Percentiles rank a stretch among this genome's conserved stretches.
phyloP scores from a whole-genome alignment of 352 stramenopile genomes.

The Phytophthora europaea region DNA sequence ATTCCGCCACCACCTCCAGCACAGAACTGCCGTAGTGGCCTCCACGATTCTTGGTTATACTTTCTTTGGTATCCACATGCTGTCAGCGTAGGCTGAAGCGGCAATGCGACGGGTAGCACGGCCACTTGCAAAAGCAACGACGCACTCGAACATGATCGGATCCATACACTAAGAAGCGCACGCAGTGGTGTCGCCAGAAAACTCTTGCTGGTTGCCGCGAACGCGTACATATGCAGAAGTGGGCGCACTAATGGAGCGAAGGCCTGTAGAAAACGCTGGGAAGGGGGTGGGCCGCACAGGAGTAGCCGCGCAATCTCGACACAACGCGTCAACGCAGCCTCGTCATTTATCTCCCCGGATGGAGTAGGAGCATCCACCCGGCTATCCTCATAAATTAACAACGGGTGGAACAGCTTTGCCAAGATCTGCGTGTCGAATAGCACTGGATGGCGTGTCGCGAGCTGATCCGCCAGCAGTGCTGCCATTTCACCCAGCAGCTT shows the following conservation, averaged over 20 bases:
- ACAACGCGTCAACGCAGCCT: conserved; percentile 61
- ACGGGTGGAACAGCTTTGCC: conserved; percentile 58
- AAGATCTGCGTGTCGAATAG: conserved; percentile 72
- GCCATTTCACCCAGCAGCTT: conserved; percentile 82
- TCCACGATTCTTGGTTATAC: conserved; percentile 37
- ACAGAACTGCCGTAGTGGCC: conserved; percentile 61
- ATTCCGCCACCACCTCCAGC: conserved; percentile 72
- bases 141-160: conserved; percentile 53
- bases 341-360: conserved; percentile 26
- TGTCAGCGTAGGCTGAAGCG: conserved; percentile 41
- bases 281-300: conserved; percentile 75
- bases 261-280: conserved; percentile 55
- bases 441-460: conserved; percentile 50
- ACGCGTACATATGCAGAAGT: conserved; percentile 78
- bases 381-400: conserved; percentile 71
- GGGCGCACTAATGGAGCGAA: conserved; percentile 65
- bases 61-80: conserved; percentile 44
- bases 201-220: conserved; percentile 75
- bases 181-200: conserved; percentile 46
- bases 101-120: conserved; percentile 61
- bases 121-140: conserved; percentile 61
- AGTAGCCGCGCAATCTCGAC: conserved; percentile 65
- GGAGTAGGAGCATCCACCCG: conserved; percentile 4
- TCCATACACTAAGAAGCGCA: conserved; percentile 45
- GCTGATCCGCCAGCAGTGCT: conserved; percentile 67